Conservation (phyloP, 495 filamentous ascomycete genomes). For the Aspergillus mulundensis region DNA sequence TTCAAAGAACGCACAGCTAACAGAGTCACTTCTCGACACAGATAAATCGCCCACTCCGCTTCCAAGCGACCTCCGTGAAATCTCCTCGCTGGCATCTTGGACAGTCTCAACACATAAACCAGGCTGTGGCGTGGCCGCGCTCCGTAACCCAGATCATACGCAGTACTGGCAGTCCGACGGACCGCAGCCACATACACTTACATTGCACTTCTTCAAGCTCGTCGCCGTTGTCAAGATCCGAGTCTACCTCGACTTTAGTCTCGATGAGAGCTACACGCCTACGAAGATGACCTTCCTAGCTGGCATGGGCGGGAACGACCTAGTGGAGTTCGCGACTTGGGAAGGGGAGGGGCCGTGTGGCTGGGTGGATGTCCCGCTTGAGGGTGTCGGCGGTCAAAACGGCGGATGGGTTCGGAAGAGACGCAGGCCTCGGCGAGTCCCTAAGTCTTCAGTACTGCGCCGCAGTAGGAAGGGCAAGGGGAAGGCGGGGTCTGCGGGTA, state of each 20-base stretch:
- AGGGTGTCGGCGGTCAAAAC: slow-evolving; percentile 54
- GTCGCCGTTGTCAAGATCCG: slow-evolving; percentile 80
- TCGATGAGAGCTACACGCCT: slow-evolving; percentile 96
- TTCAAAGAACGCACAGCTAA: neutral
- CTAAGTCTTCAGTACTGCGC: neutral
- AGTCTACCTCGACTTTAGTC: slow-evolving; percentile 83
- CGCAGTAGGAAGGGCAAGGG: neutral
- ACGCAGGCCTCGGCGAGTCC: slow-evolving; percentile 6
- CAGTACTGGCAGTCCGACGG: slow-evolving; percentile 98
- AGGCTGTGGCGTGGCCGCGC: slow-evolving; percentile 79
- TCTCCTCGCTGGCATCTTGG: slow-evolving; percentile 91
- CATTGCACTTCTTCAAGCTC: slow-evolving; percentile 90
- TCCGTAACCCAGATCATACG: slow-evolving; percentile 71
- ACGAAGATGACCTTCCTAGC: slow-evolving; percentile 83
- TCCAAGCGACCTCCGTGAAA: slow-evolving; percentile 67
- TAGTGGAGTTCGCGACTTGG: slow-evolving; percentile 77
- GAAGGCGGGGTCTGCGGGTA: slow-evolving; percentile 1
- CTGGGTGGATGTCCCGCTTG: slow-evolving; percentile 82
- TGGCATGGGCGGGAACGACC: slow-evolving; percentile 81
- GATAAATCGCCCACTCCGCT: slow-evolving; percentile 33
- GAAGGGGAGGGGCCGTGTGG: slow-evolving; percentile 73
- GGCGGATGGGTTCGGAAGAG: slow-evolving; percentile 34
- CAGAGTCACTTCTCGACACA: neutral
- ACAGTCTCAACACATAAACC: slow-evolving; percentile 89
- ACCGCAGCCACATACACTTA: slow-evolving; percentile 90